Conservation (phyloP, 192 early-diverging fungal genomes). For the Backusella tuberculispora region DNA sequence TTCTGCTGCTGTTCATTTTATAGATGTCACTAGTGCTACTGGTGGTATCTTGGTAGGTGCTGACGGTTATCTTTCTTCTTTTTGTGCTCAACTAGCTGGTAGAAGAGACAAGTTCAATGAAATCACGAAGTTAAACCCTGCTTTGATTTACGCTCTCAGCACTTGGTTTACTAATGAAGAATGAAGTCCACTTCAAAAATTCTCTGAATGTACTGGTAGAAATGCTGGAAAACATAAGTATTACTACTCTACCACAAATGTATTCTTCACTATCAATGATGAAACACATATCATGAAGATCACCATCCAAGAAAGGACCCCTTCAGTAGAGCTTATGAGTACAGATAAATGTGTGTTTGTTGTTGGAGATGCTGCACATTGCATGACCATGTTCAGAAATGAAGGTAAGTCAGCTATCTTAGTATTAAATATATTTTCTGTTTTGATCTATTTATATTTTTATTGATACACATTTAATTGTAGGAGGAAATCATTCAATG, state of each 20-base stretch:
- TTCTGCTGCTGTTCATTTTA: constrained; percentile 23
- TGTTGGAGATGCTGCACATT: constrained; percentile 26
- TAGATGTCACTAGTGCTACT: constrained; percentile 18
- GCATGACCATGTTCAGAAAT: constrained; percentile 24
- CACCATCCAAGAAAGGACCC: constrained; percentile 8
- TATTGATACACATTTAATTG: too few species aligned
- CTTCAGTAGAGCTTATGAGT: neutral
- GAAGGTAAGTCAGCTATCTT: too few species aligned
- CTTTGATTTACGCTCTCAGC: neutral
- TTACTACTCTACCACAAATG: neutral
- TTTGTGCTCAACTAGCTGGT: constrained; percentile 27
- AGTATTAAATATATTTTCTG: too few species aligned
- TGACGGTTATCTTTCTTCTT: constrained; percentile 38
- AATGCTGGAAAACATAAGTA: neutral
- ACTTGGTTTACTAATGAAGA: constrained; percentile 18
- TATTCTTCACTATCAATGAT: neutral
- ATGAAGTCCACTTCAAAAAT: neutral
- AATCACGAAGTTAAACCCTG: neutral
- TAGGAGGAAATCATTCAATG: too few species aligned
- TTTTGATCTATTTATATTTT: too few species aligned
- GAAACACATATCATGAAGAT: neutral
- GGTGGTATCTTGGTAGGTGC: constrained; percentile 42
- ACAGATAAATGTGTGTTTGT: constrained; percentile 6
- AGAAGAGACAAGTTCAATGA: neutral
- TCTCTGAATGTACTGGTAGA: neutral